Conservation (phyloP, 441 rosid species). For the Hura crepitans region DNA sequence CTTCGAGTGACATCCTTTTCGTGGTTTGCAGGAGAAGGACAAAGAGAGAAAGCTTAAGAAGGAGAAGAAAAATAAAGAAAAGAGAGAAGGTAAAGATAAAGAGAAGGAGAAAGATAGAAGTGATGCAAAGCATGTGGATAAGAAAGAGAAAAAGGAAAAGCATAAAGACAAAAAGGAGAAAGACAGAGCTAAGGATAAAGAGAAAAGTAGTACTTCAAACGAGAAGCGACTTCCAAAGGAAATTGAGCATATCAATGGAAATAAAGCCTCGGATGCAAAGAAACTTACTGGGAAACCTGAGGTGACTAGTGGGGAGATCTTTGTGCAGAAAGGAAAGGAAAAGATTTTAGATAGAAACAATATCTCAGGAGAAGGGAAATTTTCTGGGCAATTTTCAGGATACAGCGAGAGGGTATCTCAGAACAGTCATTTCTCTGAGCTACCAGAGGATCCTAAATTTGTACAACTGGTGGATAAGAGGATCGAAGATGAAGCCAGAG, state of each 20-base stretch:
- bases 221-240: conserved; percentile 35
- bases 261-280: conserved; percentile 31
- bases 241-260: conserved; percentile 26
- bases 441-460: conserved; percentile 23
- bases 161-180: conserved; percentile 37
- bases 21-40: conserved; percentile 40
- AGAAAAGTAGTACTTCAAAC: conserved; percentile 31
- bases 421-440: conserved; percentile 25
- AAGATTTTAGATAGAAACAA: background rate
- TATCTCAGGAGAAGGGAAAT: conserved; percentile 8
- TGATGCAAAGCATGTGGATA: conserved; percentile 45
- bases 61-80: conserved; percentile 49
- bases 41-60: conserved; percentile 49
- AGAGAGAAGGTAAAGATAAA: conserved; percentile 38
- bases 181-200: conserved; percentile 41
- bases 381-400: conserved; percentile 19
- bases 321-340: conserved; percentile 9
- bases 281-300: conserved; percentile 15
- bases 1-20: background rate
- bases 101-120: conserved; percentile 50
- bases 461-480: conserved; percentile 33
- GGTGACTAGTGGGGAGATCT: background rate
- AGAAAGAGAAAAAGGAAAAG: conserved; percentile 48
- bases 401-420: conserved; percentile 30
- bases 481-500: conserved; percentile 33